Percentiles rank a stretch among this genome's conserved stretches.
These are phyloP conservation scores for Populus hybrid DNA, from an alignment of 441 rosid species.

Conservation along the genomic window DNA sequence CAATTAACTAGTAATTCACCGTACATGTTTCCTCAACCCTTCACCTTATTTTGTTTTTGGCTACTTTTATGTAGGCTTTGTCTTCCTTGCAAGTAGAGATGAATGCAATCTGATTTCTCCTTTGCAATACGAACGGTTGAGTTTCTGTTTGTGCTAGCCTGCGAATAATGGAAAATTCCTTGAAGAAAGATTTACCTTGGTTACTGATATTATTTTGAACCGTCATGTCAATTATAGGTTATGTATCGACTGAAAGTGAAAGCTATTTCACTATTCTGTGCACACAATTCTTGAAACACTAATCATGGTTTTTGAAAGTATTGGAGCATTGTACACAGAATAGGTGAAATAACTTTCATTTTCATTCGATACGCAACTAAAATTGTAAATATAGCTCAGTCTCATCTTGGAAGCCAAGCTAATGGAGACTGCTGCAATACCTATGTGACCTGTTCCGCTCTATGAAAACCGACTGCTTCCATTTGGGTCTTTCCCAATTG, in stretches of 20 bases:
- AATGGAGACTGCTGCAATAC: too few relatives aligned
- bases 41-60: too few relatives aligned
- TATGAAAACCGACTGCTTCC: background rate
- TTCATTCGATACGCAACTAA: background rate
- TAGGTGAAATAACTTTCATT: background rate
- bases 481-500: background rate
- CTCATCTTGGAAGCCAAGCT: background rate
- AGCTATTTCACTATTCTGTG: too few relatives aligned
- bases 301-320: background rate
- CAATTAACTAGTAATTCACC: constrained; percentile 29
- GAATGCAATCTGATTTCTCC: background rate
- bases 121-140: too few relatives aligned
- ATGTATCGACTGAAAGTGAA: too few relatives aligned
- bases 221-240: too few relatives aligned
- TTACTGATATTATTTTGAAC: too few relatives aligned
- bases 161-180: background rate
- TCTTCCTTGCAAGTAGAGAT: background rate
- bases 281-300: background rate
- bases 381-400: too few relatives aligned
- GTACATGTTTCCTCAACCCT: background rate
- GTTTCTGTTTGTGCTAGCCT: background rate
- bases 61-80: background rate
- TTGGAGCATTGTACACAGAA: accelerated
- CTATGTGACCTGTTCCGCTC: too few relatives aligned
- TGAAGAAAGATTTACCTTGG: background rate